phyloP scores from a whole-genome alignment of 1,284 basidiomycete species.

The Garcileccinum viscosum region DNA sequence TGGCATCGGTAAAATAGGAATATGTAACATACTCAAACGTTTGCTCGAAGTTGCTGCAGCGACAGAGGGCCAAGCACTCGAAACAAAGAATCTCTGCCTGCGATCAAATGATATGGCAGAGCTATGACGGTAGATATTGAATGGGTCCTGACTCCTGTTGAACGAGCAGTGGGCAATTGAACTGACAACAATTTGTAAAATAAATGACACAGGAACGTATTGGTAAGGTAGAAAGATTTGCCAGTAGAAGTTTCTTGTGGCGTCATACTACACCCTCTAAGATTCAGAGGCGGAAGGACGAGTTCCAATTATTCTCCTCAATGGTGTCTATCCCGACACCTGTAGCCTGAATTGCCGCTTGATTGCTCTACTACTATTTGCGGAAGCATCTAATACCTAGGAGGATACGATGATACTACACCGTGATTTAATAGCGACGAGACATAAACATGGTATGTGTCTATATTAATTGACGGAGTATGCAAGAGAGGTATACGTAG shows the following conservation, averaged over 20 bases:
- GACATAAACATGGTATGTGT: conserved; percentile 8
- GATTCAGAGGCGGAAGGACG: no score
- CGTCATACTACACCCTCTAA: no score
- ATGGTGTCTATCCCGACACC: no score
- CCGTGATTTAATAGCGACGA: conserved; percentile 6
- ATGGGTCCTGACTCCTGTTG: conserved; percentile 64
- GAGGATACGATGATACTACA: conserved; percentile 9
- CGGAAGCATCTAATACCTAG: conserved; percentile 3
- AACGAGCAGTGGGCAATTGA: no score
- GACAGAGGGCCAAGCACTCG: conserved; percentile 46
- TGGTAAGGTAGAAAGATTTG: no score
- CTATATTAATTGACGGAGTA: conserved; percentile 2
- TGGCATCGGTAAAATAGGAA: conserved; percentile 53
- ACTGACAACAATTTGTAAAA: no score
- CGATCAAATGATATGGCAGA: conserved; percentile 63
- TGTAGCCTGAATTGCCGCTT: background rate
- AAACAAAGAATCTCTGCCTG: conserved; percentile 54
- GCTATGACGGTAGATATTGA: conserved; percentile 45
- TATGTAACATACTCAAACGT: conserved; percentile 56
- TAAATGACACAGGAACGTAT: no score
- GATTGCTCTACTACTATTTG: background rate
- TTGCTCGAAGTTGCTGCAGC: conserved; percentile 42
- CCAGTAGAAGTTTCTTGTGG: no score
- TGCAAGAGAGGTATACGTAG: conserved; percentile 2
- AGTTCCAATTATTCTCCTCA: background rate